These are phyloP conservation scores for Colletotrichum trifolii DNA, from an alignment of 2,329 filamentous ascomycete genomes.

Conservation along the genomic window DNA sequence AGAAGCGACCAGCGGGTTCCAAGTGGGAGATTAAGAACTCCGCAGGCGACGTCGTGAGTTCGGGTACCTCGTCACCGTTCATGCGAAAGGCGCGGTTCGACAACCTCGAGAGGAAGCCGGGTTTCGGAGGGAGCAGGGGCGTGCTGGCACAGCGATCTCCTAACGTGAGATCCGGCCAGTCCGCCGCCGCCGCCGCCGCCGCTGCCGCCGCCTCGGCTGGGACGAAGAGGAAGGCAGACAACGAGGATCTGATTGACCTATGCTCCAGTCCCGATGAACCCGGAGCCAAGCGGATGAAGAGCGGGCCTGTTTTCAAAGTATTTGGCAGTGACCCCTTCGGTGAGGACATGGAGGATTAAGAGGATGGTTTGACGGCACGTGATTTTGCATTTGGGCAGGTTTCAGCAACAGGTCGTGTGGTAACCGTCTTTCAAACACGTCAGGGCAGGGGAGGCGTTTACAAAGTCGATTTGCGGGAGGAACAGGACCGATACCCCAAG, in stretches of 20 bases:
- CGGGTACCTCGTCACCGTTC: conserved; percentile 15
- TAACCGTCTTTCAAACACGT: too few relatives aligned
- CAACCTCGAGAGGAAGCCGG: conserved; percentile 9
- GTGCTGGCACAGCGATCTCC: conserved; percentile 13
- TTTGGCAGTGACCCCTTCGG: conserved; percentile 3
- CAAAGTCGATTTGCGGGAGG: too few relatives aligned
- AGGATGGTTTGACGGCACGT: not conserved
- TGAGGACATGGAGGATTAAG: conserved; percentile 31
- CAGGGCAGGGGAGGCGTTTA: too few relatives aligned
- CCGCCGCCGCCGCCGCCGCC: not conserved
- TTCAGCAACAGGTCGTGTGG: too few relatives aligned
- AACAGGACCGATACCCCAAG: conserved; percentile 18
- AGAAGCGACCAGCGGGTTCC: conserved; percentile 14
- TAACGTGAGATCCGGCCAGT: conserved; percentile 1
- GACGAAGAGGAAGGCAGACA: conserved; percentile 20
- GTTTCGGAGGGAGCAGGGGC: not conserved
- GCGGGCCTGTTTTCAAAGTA: not conserved
- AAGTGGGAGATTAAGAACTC: conserved; percentile 21
- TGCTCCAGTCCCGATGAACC: conserved; percentile 3
- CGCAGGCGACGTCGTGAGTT: conserved; percentile 10
- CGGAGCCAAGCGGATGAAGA: conserved; percentile 18
- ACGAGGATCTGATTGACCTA: conserved; percentile 30
- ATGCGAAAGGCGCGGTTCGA: conserved; percentile 11
- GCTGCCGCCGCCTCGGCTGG: not conserved
- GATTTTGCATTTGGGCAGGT: not conserved